A percentile compares a stretch with the other conserved stretches of the same genome.
These are phyloP conservation scores for Stephania japonica DNA, from an alignment of 164 flowering plant genomes.

Conservation along the genomic window DNA sequence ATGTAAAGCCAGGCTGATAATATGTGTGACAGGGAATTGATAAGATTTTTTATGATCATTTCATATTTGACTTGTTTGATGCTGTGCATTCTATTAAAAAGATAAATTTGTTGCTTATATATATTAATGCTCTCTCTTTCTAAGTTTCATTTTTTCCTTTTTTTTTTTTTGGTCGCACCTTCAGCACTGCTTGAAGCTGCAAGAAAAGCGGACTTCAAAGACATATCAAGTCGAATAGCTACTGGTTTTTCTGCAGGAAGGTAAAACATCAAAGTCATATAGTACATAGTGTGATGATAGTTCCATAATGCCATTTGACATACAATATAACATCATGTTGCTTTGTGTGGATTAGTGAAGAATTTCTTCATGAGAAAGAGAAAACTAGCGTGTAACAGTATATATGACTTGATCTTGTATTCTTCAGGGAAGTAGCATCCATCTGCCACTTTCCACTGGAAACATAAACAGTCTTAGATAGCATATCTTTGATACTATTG, in stretches of 20 bases:
- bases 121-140: neutral
- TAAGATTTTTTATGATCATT: neutral
- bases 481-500: neutral
- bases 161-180: slow-evolving; percentile 3
- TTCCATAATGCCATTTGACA: neutral
- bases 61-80: neutral
- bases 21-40: neutral
- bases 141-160: neutral
- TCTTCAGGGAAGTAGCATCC: neutral
- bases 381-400: neutral
- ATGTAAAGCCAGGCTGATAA: neutral
- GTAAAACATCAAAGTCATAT: slow-evolving; percentile 30
- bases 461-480: too few relatives aligned
- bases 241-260: slow-evolving; percentile 82
- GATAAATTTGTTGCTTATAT: neutral
- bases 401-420: neutral
- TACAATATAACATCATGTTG: neutral
- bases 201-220: slow-evolving; percentile 74
- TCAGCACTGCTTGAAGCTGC: slow-evolving; percentile 93
- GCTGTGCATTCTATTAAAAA: neutral
- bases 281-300: neutral
- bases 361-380: neutral
- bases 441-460: neutral
- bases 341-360: neutral
- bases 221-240: slow-evolving; percentile 50